These are phyloP conservation scores for Urtica urens DNA, from an alignment of 306 rosid species.

Conservation along the genomic window DNA sequence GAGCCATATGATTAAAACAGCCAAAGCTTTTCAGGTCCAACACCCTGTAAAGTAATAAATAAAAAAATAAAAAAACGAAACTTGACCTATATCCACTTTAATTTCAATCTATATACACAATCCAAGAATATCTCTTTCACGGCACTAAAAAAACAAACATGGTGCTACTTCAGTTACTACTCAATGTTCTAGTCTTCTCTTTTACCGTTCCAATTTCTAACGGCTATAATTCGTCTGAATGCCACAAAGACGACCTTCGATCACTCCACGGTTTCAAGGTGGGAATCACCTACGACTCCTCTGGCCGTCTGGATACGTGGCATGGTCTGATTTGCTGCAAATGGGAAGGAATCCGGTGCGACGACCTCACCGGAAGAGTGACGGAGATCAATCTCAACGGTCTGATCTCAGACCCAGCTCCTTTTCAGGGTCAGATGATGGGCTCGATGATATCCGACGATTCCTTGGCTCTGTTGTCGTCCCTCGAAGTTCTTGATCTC, in stretches of 20 bases:
- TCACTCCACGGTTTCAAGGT: conserved; percentile 49
- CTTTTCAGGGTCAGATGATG: conserved; percentile 39
- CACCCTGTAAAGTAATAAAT: conserved; percentile 17
- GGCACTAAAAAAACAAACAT: no score
- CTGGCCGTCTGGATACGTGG: conserved; percentile 48
- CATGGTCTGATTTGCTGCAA: conserved; percentile 36
- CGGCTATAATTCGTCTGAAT: no score
- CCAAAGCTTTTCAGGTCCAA: conserved; percentile 31
- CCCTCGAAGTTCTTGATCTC: conserved; percentile 49
- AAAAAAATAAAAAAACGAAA: conserved; percentile 12
- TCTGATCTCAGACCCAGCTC: conserved; percentile 28
- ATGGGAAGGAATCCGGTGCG: conserved; percentile 61
- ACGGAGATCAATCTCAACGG: conserved; percentile 44
- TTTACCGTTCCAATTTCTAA: no score
- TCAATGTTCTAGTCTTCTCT: conserved; percentile 20
- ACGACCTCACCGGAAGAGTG: conserved; percentile 40
- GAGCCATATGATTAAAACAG: conserved; percentile 27
- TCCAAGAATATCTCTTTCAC: no score
- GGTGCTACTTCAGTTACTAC: conserved; percentile 19
- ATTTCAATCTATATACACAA: no score
- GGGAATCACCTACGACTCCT: conserved; percentile 41
- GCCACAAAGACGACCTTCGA: conserved; percentile 39
- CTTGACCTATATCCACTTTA: not conserved
- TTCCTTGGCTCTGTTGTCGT: conserved; percentile 41
- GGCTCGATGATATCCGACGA: conserved; percentile 43